phyloP scores from a whole-genome alignment of 148 eudicot genomes.

The Silene uniflora region DNA sequence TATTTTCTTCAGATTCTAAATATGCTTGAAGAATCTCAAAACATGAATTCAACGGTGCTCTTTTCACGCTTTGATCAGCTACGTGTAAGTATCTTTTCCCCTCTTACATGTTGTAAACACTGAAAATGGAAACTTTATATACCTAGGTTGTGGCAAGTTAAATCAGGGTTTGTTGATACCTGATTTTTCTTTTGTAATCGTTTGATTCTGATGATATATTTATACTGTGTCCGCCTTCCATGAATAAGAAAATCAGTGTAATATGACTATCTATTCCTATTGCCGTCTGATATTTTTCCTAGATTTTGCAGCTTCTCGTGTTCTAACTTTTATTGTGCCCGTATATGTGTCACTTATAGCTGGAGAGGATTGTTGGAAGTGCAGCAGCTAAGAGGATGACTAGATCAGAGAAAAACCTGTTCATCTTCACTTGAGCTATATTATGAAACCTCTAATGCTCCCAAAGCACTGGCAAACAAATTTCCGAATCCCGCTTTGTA shows the following conservation, averaged over 20 bases:
- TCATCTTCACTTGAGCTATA: slow-evolving; percentile 46
- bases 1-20: slow-evolving; percentile 58
- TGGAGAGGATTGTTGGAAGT: slow-evolving; percentile 87
- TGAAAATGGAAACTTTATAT: too few relatives aligned
- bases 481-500: not conserved
- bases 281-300: not conserved
- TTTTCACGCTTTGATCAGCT: slow-evolving; percentile 71
- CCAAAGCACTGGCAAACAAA: slow-evolving; percentile 1
- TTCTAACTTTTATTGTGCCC: not conserved
- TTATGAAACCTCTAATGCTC: not conserved
- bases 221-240: too few relatives aligned
- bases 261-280: not conserved
- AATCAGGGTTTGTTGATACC: not conserved
- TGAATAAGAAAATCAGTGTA: not conserved
- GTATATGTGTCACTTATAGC: slow-evolving; percentile 29
- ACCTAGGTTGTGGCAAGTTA: too few relatives aligned
- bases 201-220: not conserved
- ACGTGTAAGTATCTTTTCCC: slow-evolving; percentile 43
- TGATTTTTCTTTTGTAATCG: not conserved
- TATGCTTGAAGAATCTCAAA: slow-evolving; percentile 73
- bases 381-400: slow-evolving; percentile 38
- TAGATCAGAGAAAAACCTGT: slow-evolving; percentile 59
- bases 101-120: not conserved
- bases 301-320: not conserved
- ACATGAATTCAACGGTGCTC: slow-evolving; percentile 71